phyloP scores from a whole-genome alignment of 768 basidiomycete genomes.

The Boletus pseudo-olivaceus region DNA sequence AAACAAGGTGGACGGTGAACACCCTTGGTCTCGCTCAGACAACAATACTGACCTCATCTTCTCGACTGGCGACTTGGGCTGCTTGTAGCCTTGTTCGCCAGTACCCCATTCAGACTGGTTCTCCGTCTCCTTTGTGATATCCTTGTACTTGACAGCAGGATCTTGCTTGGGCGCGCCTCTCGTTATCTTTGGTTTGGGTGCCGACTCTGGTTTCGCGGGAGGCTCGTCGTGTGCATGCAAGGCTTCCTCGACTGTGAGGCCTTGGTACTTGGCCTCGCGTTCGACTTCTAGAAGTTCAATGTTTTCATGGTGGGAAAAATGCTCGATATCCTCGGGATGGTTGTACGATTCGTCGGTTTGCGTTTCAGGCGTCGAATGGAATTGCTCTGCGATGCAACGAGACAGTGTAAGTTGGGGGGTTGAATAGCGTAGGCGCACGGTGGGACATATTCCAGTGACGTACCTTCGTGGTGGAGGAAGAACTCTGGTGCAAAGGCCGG shows the following conservation, averaged over 20 bases:
- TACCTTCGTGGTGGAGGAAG: slow-evolving; percentile 97
- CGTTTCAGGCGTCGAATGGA: slow-evolving; percentile 94
- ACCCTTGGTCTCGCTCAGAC: neutral
- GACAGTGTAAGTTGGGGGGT: neutral
- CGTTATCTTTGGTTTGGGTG: slow-evolving; percentile 49
- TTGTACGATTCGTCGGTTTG: slow-evolving; percentile 94
- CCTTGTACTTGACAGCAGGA: slow-evolving; percentile 57
- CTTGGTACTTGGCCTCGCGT: slow-evolving; percentile 80
- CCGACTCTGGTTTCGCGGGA: slow-evolving; percentile 14
- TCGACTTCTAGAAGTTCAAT: slow-evolving; percentile 86
- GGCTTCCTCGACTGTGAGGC: slow-evolving; percentile 73
- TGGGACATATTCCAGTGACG: slow-evolving; percentile 6
- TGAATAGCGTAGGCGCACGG: too few relatives aligned
- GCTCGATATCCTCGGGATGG: slow-evolving; percentile 91
- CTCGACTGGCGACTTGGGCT: slow-evolving; percentile 70
- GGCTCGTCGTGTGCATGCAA: slow-evolving; percentile 49
- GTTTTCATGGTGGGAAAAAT: slow-evolving; percentile 82
- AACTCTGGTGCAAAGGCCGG: slow-evolving; percentile 53
- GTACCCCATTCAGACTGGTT: slow-evolving; percentile 67
- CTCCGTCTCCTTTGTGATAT: slow-evolving; percentile 50
- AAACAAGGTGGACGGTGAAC: slow-evolving; percentile 1
- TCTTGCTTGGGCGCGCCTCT: slow-evolving; percentile 64
- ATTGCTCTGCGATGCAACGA: slow-evolving; percentile 58
- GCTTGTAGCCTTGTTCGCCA: slow-evolving; percentile 66
- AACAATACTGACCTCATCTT: slow-evolving; percentile 58